Evolutionary conservation across 2,329 filamentous ascomycete species (phyloP).

Genomic region (Geosmithia morbida): DNA sequence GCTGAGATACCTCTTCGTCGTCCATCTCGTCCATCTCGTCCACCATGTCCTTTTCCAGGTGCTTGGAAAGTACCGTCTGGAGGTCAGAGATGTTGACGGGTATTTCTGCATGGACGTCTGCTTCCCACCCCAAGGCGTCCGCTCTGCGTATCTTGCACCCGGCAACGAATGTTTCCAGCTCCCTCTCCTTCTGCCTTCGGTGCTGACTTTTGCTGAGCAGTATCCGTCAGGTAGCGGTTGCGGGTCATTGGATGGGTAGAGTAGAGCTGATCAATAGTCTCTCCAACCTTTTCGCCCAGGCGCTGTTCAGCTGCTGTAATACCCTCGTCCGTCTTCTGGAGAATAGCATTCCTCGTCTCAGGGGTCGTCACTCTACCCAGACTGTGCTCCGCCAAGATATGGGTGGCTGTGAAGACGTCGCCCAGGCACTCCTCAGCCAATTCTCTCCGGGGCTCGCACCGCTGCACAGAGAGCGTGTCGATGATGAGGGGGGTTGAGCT

Average conservation of each 20-base stretch:
- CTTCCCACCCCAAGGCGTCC: not conserved
- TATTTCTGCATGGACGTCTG: not conserved
- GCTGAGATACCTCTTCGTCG: slow-evolving; percentile 4
- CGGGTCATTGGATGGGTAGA: slow-evolving; percentile 33
- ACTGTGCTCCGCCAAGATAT: slow-evolving; percentile 15
- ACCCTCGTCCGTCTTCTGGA: slow-evolving; percentile 13
- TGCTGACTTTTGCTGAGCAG: slow-evolving; percentile 14
- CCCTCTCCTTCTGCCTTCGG: slow-evolving; percentile 5
- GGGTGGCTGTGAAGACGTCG: not conserved
- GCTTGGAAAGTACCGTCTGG: slow-evolving; percentile 4
- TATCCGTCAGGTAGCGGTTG: slow-evolving; percentile 29
- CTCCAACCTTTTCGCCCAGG: slow-evolving; percentile 23
- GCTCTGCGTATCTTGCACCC: not conserved
- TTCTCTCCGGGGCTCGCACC: slow-evolving; percentile 37
- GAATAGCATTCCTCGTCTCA: slow-evolving; percentile 4
- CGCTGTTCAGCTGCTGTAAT: slow-evolving; percentile 10
- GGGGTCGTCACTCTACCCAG: slow-evolving; percentile 18
- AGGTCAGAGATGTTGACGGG: not conserved
- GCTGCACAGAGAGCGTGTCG: slow-evolving; percentile 42
- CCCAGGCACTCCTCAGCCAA: slow-evolving; percentile 20
- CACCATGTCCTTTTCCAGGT: slow-evolving; percentile 10
- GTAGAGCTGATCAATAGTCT: slow-evolving; percentile 30
- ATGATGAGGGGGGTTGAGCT: slow-evolving; percentile 46
- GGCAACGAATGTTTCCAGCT: slow-evolving; percentile 1
- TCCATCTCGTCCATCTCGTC: slow-evolving; percentile 6